A percentile compares a stretch with the other conserved stretches of the same genome.
Evolutionary conservation across 305 asterid genomes (phyloP).

Genomic region (Nicotiana rustica): DNA sequence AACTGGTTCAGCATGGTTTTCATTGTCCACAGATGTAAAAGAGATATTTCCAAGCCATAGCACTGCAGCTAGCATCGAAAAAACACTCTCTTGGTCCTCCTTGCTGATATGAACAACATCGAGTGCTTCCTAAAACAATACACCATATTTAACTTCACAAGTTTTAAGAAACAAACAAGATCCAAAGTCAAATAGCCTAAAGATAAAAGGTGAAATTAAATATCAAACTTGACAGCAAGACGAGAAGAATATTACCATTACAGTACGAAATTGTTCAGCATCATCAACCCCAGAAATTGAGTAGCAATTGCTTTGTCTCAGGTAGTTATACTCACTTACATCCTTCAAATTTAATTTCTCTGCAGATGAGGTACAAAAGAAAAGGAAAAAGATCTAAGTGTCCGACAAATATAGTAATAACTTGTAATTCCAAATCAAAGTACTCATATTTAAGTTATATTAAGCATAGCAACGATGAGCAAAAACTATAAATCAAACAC

Average conservation of each 20-base stretch:
- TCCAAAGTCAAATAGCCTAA: constrained; percentile 11
- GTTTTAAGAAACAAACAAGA: constrained; percentile 31
- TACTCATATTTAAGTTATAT: constrained; percentile 14
- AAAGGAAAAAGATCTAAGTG: neutral
- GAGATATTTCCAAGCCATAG: constrained; percentile 91
- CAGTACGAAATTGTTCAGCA: constrained; percentile 84
- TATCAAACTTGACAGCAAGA: constrained; percentile 16
- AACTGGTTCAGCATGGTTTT: constrained; percentile 92
- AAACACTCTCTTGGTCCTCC: constrained; percentile 89
- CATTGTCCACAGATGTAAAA: constrained; percentile 74
- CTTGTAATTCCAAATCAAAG: constrained; percentile 18
- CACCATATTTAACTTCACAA: constrained; percentile 15
- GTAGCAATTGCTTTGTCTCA: constrained; percentile 84
- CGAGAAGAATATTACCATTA: constrained; percentile 54
- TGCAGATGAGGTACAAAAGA: constrained; percentile 49
- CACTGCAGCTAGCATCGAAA: constrained; percentile 96
- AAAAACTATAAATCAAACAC: constrained; percentile 20
- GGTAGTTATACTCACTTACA: constrained; percentile 75
- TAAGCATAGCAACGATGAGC: neutral
- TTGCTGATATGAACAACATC: constrained; percentile 88
- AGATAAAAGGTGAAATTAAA: constrained; percentile 18
- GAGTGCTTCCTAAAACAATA: constrained; percentile 77
- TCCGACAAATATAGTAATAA: constrained; percentile 27
- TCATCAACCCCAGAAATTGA: constrained; percentile 90
- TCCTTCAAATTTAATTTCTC: constrained; percentile 77